phyloP scores from a whole-genome alignment of 2,329 filamentous ascomycete genomes.

The Penicillium sp. region DNA sequence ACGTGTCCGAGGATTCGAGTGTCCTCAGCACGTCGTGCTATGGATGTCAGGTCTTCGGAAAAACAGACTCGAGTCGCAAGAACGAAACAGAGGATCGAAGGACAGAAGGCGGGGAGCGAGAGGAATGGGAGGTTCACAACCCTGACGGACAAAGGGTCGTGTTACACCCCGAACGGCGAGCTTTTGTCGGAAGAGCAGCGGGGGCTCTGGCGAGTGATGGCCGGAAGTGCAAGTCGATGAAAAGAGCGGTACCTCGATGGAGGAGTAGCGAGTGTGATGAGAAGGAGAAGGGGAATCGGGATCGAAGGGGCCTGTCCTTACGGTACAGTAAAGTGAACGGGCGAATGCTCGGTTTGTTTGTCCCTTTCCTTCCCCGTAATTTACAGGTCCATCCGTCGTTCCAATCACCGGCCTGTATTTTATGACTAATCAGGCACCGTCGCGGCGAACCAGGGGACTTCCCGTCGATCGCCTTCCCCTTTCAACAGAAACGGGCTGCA shows the following conservation, averaged over 20 bases:
- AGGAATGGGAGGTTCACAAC: not conserved
- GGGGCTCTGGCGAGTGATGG: not conserved
- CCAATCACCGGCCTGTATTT: conserved; percentile 4
- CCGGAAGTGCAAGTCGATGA: not conserved
- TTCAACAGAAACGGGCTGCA: conserved; percentile 12
- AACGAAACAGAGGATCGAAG: not conserved
- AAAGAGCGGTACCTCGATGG: conserved; percentile 4
- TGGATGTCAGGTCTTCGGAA: not conserved
- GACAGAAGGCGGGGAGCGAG: not conserved
- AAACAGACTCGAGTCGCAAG: not conserved
- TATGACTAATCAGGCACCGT: conserved; percentile 22
- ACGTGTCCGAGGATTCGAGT: conserved; percentile 1
- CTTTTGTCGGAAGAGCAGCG: not conserved
- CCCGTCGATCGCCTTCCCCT: conserved; percentile 15
- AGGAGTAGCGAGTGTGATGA: conserved; percentile 16
- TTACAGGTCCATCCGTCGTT: not conserved
- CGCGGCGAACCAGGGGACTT: conserved; percentile 7
- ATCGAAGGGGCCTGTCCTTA: not conserved
- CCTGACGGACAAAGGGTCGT: not conserved
- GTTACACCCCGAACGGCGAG: not conserved
- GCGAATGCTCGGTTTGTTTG: conserved; percentile 2
- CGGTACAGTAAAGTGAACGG: not conserved
- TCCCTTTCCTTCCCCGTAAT: conserved; percentile 4
- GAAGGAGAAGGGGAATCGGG: conserved; percentile 5
- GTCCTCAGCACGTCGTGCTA: not conserved